These are phyloP conservation scores for Scleromitrula shiraiana DNA, from an alignment of 2,329 filamentous ascomycete genomes.

Conservation along the genomic window DNA sequence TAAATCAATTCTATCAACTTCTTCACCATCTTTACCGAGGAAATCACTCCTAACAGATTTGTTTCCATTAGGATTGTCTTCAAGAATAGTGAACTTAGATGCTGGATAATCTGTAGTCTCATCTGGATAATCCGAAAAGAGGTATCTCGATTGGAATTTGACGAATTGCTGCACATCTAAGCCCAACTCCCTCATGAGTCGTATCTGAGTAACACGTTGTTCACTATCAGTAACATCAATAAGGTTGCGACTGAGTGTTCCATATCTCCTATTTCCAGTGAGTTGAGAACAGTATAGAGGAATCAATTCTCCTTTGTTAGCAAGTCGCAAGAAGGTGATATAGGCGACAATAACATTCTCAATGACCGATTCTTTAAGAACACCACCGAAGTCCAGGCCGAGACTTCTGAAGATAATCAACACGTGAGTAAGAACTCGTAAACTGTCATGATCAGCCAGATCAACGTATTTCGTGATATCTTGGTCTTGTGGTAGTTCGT, in stretches of 20 bases:
- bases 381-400: conserved; percentile 39
- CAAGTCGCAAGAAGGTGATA: conserved; percentile 67
- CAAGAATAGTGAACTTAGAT: conserved; percentile 44
- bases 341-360: conserved; percentile 78
- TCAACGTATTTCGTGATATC: conserved; percentile 42
- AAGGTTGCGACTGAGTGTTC: conserved; percentile 67
- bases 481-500: conserved; percentile 29
- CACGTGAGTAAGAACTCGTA: conserved; percentile 65
- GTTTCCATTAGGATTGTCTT: conserved; percentile 39
- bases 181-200: conserved; percentile 64
- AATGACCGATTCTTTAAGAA: conserved; percentile 30
- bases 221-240: conserved; percentile 60
- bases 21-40: conserved; percentile 56
- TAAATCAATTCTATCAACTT: conserved; percentile 56
- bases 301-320: conserved; percentile 67
- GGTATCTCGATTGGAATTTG: conserved; percentile 53
- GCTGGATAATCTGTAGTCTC: conserved; percentile 32
- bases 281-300: conserved; percentile 84
- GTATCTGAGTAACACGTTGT: conserved; percentile 61
- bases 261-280: conserved; percentile 53
- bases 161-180: conserved; percentile 69
- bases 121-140: conserved; percentile 44
- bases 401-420: conserved; percentile 59
- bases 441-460: conserved; percentile 51
- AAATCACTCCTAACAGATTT: conserved; percentile 64